These are phyloP conservation scores for Eudorina sp. DNA, from an alignment of 139 green algal genomes.

Conservation along the genomic window DNA sequence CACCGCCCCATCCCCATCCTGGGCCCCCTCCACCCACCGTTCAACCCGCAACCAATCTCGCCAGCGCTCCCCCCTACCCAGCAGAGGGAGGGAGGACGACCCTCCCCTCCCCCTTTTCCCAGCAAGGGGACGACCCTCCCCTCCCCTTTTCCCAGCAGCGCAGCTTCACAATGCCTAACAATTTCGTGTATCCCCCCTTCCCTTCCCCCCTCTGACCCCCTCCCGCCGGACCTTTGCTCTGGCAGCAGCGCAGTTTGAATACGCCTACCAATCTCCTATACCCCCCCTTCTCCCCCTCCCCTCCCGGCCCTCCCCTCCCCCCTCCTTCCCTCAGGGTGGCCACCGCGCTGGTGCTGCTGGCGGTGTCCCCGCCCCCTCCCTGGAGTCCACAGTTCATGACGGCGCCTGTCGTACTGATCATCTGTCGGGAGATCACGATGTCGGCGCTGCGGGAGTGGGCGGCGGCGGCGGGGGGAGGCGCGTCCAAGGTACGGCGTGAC, in stretches of 20 bases:
- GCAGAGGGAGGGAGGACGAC: background rate
- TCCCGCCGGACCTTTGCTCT: too few relatives aligned
- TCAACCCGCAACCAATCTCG: too few relatives aligned
- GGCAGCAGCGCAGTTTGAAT: too few relatives aligned
- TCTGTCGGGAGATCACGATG: conserved; percentile 94
- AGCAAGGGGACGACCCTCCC: background rate
- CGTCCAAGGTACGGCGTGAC: conserved; percentile 70
- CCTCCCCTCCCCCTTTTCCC: background rate
- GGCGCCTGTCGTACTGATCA: conserved; percentile 81
- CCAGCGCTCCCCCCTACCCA: too few relatives aligned
- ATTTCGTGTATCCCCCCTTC: background rate
- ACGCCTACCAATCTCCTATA: too few relatives aligned
- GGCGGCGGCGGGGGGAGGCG: conserved; percentile 77
- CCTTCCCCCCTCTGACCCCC: background rate
- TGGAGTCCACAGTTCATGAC: conserved; percentile 69
- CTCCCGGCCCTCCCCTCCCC: background rate
- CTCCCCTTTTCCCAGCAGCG: too few relatives aligned
- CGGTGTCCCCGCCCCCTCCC: conserved; percentile 71
- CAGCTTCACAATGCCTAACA: background rate
- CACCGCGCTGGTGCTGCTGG: conserved; percentile 41
- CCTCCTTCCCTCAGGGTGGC: conserved; percentile 12
- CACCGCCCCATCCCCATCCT: too few relatives aligned
- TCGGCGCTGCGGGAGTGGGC: conserved; percentile 94
- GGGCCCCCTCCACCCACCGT: too few relatives aligned
- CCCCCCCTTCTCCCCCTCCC: background rate